phyloP scores from a whole-genome alignment of 495 filamentous ascomycete genomes.

The Diplogelasinospora grovesii region DNA sequence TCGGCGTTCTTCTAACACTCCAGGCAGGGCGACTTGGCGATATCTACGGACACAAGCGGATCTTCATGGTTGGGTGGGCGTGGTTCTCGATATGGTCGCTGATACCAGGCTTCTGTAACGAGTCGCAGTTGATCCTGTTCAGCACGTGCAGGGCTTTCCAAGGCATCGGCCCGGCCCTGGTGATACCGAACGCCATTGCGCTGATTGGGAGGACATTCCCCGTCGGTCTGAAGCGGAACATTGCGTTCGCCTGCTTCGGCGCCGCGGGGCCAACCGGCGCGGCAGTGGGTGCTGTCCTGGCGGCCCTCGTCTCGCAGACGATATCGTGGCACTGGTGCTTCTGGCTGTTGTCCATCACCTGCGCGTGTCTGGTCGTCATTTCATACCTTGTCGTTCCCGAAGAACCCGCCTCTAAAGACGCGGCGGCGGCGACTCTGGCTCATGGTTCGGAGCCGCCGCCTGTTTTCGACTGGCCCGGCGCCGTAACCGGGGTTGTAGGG shows the following conservation, averaged over 20 bases:
- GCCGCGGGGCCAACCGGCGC: conserved; percentile 53
- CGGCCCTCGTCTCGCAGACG: conserved; percentile 43
- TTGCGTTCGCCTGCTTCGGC: conserved; percentile 59
- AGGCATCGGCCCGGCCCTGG: conserved; percentile 55
- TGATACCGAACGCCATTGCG: conserved; percentile 56
- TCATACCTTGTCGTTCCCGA: conserved; percentile 42
- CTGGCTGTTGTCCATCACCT: conserved; percentile 48
- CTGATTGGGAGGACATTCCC: conserved; percentile 51
- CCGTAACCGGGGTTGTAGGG: conserved; percentile 42
- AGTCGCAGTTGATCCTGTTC: conserved; percentile 42
- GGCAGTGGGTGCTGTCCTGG: conserved; percentile 44
- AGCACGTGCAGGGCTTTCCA: conserved; percentile 52
- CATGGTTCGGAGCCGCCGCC: background rate
- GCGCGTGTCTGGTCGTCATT: conserved; percentile 31
- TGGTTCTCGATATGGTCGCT: conserved; percentile 59
- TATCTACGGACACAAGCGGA: conserved; percentile 53
- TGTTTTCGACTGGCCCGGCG: conserved; percentile 47
- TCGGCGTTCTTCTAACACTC: too few relatives aligned
- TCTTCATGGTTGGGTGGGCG: conserved; percentile 55
- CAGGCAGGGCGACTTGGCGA: conserved; percentile 54
- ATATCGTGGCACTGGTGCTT: conserved; percentile 64
- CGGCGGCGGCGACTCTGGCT: background rate
- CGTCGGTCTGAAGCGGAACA: conserved; percentile 45
- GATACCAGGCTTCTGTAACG: conserved; percentile 44
- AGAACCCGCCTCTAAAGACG: background rate